Evolutionary conservation across 345 rosid genomes (phyloP).

Genomic region (Melastoma malabathricum): DNA sequence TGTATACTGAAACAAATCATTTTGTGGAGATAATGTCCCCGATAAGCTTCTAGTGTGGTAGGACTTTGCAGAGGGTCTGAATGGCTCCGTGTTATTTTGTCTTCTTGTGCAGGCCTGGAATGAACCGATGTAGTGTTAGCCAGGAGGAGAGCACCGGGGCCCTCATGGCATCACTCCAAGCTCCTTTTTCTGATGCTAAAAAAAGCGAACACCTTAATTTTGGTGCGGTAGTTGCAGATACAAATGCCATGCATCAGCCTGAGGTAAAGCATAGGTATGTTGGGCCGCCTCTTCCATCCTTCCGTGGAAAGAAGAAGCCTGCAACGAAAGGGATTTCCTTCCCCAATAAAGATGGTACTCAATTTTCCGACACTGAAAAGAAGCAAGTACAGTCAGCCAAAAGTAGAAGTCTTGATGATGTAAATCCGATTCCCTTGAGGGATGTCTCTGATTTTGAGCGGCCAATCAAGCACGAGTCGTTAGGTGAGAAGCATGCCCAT

Average conservation of each 20-base stretch:
- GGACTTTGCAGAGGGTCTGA: no score
- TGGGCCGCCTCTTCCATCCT: no score
- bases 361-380: constrained; percentile 21
- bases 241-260: no score
- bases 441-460: constrained; percentile 7
- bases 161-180: constrained; percentile 27
- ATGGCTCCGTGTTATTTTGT: no score
- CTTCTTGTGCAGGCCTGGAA: constrained; percentile 12
- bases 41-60: no score
- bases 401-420: constrained; percentile 24
- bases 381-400: constrained; percentile 21
- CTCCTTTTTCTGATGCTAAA: constrained; percentile 30
- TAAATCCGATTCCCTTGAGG: constrained; percentile 16
- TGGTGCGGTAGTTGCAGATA: background rate
- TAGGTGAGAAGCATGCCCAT: constrained; percentile 5
- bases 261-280: no score
- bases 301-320: constrained; percentile 8
- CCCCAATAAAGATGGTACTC: constrained; percentile 1
- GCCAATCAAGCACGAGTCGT: constrained; percentile 5
- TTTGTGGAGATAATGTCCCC: no score
- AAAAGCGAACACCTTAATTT: constrained; percentile 2
- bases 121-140: constrained; percentile 48
- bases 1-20: no score
- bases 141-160: constrained; percentile 73
- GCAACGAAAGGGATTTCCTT: no score